Evolutionary conservation across 805 yeast species (phyloP).

Genomic region (Kuraishia capsulata): DNA sequence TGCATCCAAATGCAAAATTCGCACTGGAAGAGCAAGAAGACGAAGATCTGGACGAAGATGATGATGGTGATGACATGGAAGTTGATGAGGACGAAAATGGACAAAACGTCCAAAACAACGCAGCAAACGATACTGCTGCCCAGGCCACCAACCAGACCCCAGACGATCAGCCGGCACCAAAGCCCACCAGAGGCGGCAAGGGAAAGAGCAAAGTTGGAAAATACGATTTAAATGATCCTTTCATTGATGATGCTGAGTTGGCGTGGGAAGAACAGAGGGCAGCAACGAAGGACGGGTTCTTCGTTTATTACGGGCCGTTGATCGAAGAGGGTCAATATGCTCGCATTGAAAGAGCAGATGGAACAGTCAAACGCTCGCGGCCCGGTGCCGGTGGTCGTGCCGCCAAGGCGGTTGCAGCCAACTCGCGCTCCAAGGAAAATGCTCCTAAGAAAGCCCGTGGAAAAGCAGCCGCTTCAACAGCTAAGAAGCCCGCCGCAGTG

Average conservation of each 20-base stretch:
- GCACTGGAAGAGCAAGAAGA: constrained; percentile 45
- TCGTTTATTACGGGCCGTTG: constrained; percentile 89
- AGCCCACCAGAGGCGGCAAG: constrained; percentile 30
- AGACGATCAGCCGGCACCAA: constrained; percentile 24
- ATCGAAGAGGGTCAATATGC: constrained; percentile 50
- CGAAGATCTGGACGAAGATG: constrained; percentile 40
- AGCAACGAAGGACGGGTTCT: constrained; percentile 90
- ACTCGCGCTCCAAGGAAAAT: not conserved
- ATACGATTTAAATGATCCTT: constrained; percentile 89
- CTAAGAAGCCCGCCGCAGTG: not conserved
- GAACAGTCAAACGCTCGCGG: constrained; percentile 1
- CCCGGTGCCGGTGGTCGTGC: not conserved
- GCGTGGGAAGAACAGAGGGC: constrained; percentile 91
- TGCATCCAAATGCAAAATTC: constrained; percentile 59
- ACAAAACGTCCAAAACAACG: constrained; percentile 7
- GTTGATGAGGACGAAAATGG: constrained; percentile 24
- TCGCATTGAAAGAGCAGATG: constrained; percentile 24
- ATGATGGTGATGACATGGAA: constrained; percentile 35
- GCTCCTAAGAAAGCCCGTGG: too few species aligned
- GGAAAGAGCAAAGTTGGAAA: constrained; percentile 76
- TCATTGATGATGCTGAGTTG: constrained; percentile 90
- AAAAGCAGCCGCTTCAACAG: not conserved
- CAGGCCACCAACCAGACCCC: constrained; percentile 18
- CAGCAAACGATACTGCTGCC: constrained; percentile 1
- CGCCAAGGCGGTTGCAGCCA: not conserved